phyloP scores from a whole-genome alignment of 2,329 filamentous ascomycete genomes.

The Fusarium secorum region DNA sequence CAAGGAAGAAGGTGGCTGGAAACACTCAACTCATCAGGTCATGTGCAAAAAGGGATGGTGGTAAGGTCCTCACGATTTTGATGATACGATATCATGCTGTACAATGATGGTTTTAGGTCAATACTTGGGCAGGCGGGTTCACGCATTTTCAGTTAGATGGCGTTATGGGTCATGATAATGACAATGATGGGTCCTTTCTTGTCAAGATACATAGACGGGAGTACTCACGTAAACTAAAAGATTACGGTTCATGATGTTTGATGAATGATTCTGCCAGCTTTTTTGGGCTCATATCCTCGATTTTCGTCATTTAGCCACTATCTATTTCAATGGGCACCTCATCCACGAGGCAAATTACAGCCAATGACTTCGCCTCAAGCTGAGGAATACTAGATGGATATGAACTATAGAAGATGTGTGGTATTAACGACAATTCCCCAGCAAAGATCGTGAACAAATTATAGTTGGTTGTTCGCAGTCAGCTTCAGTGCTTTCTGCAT shows the following conservation, averaged over 20 bases:
- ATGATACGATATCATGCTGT: not conserved
- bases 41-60: constrained; percentile 46
- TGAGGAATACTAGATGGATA: not conserved
- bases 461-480: constrained; percentile 6
- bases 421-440: constrained; percentile 26
- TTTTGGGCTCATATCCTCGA: constrained; percentile 18
- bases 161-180: constrained; percentile 21
- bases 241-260: not conserved
- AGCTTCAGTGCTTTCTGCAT: constrained; percentile 9
- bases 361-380: constrained; percentile 1
- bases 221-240: not conserved
- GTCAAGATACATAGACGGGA: not conserved
- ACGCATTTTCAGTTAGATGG: constrained; percentile 14
- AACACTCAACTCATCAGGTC: constrained; percentile 52
- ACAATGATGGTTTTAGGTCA: constrained; percentile 4
- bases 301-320: constrained; percentile 25
- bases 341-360: not conserved
- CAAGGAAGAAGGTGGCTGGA: constrained; percentile 44
- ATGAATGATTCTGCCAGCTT: not conserved
- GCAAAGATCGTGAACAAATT: constrained; percentile 12
- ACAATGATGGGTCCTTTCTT: not conserved
- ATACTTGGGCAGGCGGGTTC: not conserved
- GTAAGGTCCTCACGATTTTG: not conserved
- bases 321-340: constrained; percentile 6
- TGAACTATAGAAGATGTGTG: constrained; percentile 23